Conservation (phyloP, 2,329 filamentous ascomycete species). For the Cadophora sp. region DNA sequence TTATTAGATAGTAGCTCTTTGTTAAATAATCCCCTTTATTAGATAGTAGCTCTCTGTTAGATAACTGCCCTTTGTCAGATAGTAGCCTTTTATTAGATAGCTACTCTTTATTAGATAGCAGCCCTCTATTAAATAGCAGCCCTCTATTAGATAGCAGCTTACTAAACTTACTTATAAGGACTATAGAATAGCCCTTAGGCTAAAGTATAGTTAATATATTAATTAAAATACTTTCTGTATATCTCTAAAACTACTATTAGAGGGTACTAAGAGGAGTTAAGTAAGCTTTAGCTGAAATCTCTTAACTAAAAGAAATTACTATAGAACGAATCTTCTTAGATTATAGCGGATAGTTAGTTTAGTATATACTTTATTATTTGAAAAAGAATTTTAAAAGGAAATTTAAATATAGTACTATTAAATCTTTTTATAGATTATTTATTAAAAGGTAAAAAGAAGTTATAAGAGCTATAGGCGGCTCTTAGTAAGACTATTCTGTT, state of each 20-base stretch:
- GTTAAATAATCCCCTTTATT: too few relatives aligned
- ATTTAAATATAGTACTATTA: constrained; percentile 7
- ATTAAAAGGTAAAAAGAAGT: not conserved
- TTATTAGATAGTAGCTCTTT: not conserved
- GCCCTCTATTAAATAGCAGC: not conserved
- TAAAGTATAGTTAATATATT: not conserved
- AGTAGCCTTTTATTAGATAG: not conserved
- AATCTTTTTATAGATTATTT: constrained; percentile 20
- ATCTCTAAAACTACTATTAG: not conserved
- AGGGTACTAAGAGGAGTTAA: not conserved
- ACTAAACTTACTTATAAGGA: not conserved
- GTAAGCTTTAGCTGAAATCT: not conserved
- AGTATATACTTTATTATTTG: not conserved
- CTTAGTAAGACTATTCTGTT: not conserved
- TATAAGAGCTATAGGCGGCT: not conserved
- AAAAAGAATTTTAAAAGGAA: constrained; percentile 11
- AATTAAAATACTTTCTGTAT: not conserved
- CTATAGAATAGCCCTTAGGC: not conserved
- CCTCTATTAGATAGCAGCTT: not conserved
- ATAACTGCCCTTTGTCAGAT: too few relatives aligned
- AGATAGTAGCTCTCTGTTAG: not conserved
- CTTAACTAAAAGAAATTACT: not conserved
- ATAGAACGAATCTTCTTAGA: not conserved
- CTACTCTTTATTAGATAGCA: not conserved
- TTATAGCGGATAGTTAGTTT: not conserved